Evolutionary conservation across 352 stramenopile species (phyloP).

Genomic region (Pythium volutum): DNA sequence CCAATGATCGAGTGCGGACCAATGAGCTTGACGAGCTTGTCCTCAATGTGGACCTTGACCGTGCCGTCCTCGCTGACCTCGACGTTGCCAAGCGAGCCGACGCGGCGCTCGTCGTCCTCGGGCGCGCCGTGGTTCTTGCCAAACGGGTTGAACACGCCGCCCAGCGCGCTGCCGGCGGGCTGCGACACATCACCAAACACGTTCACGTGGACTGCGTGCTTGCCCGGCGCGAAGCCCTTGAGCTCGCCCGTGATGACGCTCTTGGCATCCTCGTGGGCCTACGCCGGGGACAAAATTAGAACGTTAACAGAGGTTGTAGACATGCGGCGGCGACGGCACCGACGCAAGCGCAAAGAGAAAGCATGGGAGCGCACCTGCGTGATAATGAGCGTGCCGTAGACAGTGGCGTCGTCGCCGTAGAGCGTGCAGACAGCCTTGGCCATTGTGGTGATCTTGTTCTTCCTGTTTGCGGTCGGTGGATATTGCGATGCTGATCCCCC

Average conservation of each 20-base stretch:
- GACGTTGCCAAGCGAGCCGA: slow-evolving; percentile 94
- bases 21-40: slow-evolving; percentile 96
- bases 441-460: slow-evolving; percentile 37
- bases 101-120: slow-evolving; percentile 94
- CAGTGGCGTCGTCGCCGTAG: slow-evolving; percentile 75
- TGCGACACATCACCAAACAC: slow-evolving; percentile 94
- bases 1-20: slow-evolving; percentile 98
- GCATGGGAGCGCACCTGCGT: slow-evolving; percentile 41
- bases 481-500: slow-evolving; percentile 6
- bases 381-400: slow-evolving; percentile 80
- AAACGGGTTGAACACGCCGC: slow-evolving; percentile 97
- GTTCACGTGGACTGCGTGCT: slow-evolving; percentile 95
- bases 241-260: slow-evolving; percentile 83
- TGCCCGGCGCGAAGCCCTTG: slow-evolving; percentile 77
- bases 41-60: slow-evolving; percentile 91
- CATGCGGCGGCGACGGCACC: not conserved
- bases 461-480: slow-evolving; percentile 14
- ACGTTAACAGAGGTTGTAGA: not conserved
- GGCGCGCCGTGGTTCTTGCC: slow-evolving; percentile 96
- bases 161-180: slow-evolving; percentile 59
- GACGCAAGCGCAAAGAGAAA: not conserved
- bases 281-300: not conserved
- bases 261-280: slow-evolving; percentile 86
- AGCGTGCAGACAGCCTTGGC: slow-evolving; percentile 86
- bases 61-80: slow-evolving; percentile 84